Conservation (phyloP, 257 asterid species). For the Datura wrightii region DNA sequence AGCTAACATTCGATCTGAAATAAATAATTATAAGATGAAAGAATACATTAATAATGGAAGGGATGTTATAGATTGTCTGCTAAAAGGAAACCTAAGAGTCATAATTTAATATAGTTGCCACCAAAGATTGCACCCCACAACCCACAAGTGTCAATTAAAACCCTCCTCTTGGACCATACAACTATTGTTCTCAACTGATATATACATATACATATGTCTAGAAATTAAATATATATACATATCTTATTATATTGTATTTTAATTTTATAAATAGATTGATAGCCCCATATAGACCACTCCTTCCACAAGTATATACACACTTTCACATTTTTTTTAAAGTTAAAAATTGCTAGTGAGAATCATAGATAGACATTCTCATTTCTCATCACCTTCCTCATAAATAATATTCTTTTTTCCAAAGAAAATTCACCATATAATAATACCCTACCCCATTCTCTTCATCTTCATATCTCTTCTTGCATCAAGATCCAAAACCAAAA, state of each 20-base stretch:
- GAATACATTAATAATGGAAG: not conserved
- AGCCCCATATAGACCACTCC: conserved; percentile 14
- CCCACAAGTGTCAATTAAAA: conserved; percentile 23
- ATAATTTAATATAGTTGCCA: conserved; percentile 46
- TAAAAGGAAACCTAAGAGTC: not conserved
- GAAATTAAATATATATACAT: not conserved
- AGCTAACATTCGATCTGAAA: not conserved
- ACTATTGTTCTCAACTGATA: conserved; percentile 36
- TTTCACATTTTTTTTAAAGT: not conserved
- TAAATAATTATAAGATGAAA: conserved; percentile 21
- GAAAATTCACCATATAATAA: conserved; percentile 31
- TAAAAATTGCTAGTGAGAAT: conserved; percentile 35
- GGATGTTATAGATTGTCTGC: not conserved
- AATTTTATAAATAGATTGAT: conserved; percentile 52
- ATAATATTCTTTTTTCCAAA: conserved; percentile 12
- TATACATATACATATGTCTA: not conserved
- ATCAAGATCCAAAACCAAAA: conserved; percentile 33
- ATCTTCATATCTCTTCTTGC: conserved; percentile 31
- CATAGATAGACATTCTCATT: conserved; percentile 40
- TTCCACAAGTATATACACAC: conserved; percentile 26
- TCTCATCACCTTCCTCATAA: conserved; percentile 50
- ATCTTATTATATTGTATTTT: conserved; percentile 28
- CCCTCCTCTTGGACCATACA: conserved; percentile 49
- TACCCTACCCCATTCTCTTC: conserved; percentile 31
- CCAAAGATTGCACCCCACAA: conserved; percentile 46